A percentile compares a stretch with the other conserved stretches of the same genome.
Conservation (phyloP, 108 stramenopile species). For the Chaetoceros tenuissimus region DNA sequence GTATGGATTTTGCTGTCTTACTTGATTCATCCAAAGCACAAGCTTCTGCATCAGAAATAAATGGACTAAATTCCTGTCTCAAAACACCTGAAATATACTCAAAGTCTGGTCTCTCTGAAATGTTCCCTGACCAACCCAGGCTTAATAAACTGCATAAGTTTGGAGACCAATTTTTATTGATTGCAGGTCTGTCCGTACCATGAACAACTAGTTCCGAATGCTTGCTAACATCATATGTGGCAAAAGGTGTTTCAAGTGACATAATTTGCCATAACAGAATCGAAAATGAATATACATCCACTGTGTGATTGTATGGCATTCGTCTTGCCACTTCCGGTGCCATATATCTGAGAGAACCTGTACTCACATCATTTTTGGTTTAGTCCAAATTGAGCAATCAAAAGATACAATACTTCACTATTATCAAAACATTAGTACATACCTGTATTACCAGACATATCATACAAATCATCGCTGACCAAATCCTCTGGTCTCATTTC, state of each 20-base stretch:
- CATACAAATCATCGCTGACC: slow-evolving; percentile 17
- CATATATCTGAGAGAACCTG: slow-evolving; percentile 55
- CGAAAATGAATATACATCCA: slow-evolving; percentile 78
- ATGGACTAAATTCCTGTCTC: neutral
- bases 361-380: no score
- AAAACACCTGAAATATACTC: neutral
- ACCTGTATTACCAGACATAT: slow-evolving; percentile 47
- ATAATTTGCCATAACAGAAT: slow-evolving; percentile 81
- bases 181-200: slow-evolving; percentile 43
- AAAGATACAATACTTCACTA: no score
- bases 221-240: slow-evolving; percentile 13
- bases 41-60: neutral
- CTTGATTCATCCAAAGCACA: neutral
- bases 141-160: neutral
- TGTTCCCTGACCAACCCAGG: neutral
- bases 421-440: no score
- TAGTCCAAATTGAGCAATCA: no score
- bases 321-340: slow-evolving; percentile 69
- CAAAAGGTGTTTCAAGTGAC: slow-evolving; percentile 56
- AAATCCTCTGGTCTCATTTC: slow-evolving; percentile 5
- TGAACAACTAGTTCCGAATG: slow-evolving; percentile 47
- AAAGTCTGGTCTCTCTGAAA: neutral
- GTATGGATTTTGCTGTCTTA: neutral
- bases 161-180: slow-evolving; percentile 18
- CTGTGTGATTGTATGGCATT: slow-evolving; percentile 78